Evolutionary conservation across 139 green algal species (phyloP), one percentile per base, ranked within the genome.

Genomic region (Coelastrella sp.): DNA sequence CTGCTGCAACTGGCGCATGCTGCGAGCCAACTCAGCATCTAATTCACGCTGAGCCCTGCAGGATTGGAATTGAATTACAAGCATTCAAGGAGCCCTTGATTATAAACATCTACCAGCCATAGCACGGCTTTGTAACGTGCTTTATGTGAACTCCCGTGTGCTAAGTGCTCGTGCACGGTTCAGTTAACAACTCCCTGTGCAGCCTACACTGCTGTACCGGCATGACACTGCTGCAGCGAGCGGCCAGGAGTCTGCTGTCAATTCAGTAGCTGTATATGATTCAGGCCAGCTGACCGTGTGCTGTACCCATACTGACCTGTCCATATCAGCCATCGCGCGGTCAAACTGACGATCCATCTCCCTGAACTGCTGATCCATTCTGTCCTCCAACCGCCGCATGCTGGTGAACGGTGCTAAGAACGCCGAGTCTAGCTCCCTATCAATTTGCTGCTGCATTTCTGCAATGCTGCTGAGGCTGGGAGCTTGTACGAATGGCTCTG

Each of bases 301-400:
- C 32, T 47, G 32, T 1, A 47, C 32, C 32, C 32, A 8, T 10
- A 23, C 68, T 76, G 1, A 76, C 68, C 68, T 61, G 20, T 94
- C 89, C 85, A 92, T 88, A 78, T 94, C 76, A 13, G 64, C 73
- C 73, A 85, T 83, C 4, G 73, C 81, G 2, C 78, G 58, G 74
- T 81, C 84, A 73, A 92, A 90, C 32, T 92, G 84, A 5, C 90
- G 76, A 66, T 92, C 90, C 58, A 92, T 74, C 16, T 80, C 17
- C 17, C 7, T 4, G 10, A 91, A 83, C 59, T 91, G 82, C 17
- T 82, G 79, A 68, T 91, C 79, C 11, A 92, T 87, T 5, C 19
- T 57, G 4, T 89, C 64, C 20, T 86, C 86, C 58, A 91, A 58
- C 19, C 64, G 10, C 4, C 74, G 58, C 73, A 84, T 84, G 85